Percentiles rank a stretch among this genome's conserved stretches.
These are phyloP conservation scores for Cystofilobasidium ferigula DNA, from an alignment of 768 basidiomycete genomes.

Conservation along the genomic window DNA sequence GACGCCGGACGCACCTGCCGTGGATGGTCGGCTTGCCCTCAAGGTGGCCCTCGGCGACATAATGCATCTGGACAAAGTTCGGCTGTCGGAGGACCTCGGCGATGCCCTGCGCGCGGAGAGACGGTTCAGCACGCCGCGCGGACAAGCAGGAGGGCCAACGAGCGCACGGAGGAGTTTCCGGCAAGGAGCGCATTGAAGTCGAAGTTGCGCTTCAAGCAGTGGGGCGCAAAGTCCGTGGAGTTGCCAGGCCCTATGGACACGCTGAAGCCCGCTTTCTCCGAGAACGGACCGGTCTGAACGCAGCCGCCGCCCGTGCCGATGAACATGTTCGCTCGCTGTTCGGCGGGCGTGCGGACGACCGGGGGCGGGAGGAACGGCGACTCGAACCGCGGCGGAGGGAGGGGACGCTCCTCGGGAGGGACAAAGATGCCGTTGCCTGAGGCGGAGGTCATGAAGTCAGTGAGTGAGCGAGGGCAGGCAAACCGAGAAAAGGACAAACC, in stretches of 20 bases:
- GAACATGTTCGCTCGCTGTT: neutral
- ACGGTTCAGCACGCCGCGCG: neutral
- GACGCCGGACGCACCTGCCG: neutral
- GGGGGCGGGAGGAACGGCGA: neutral
- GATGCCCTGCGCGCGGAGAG: neutral
- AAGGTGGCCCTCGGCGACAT: neutral
- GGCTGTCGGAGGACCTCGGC: no score
- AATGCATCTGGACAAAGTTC: no score
- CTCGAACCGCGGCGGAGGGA: neutral
- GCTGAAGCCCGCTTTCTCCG: neutral
- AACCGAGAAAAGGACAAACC: neutral
- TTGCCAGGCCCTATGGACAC: neutral
- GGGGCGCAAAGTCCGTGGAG: neutral
- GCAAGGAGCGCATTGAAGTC: neutral
- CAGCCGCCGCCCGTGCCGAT: neutral
- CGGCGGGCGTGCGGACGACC: neutral
- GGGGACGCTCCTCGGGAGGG: neutral
- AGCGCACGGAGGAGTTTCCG: neutral
- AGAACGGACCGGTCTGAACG: neutral
- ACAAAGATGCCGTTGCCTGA: conserved; percentile 3
- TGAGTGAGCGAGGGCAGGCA: no score
- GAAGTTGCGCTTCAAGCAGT: neutral
- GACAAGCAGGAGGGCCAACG: neutral
- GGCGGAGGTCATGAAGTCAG: neutral
- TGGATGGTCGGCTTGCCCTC: neutral